A percentile compares a stretch with the other conserved stretches of the same genome.
Conservation (phyloP, 768 basidiomycete genomes). For the Favolaschia claudopus region DNA sequence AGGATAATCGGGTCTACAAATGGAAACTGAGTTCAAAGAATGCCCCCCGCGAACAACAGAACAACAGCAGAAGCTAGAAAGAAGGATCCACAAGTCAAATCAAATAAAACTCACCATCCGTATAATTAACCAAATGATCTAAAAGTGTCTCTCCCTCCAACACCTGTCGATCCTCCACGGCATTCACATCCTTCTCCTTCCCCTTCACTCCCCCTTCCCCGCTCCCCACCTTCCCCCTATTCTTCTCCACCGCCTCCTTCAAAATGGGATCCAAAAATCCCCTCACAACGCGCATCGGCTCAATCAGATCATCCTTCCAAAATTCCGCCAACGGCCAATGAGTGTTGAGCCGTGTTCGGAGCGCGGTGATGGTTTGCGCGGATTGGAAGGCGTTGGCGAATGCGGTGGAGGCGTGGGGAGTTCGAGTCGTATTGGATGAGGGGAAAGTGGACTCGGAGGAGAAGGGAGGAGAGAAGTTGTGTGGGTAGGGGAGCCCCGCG, state of each 20-base stretch:
- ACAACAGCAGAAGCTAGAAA: too few species aligned
- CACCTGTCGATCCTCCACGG: conserved; percentile 39
- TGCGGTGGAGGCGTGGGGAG: too few species aligned
- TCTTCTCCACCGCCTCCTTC: conserved; percentile 52
- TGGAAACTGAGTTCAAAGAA: too few species aligned
- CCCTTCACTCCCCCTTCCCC: background rate
- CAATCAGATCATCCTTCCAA: conserved; percentile 53
- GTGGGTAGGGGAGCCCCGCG: conserved; percentile 57
- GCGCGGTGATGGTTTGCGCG: conserved; percentile 51
- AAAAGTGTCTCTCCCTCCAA: conserved; percentile 56
- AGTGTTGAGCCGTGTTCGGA: conserved; percentile 48
- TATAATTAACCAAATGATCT: conserved; percentile 62
- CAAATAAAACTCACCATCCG: conserved; percentile 55
- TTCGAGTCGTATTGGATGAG: too few species aligned
- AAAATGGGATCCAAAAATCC: conserved; percentile 63
- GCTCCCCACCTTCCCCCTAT: too few species aligned
- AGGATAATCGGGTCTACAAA: conserved; percentile 53
- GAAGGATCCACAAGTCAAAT: too few species aligned
- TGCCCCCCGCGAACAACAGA: too few species aligned
- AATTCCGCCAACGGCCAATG: conserved; percentile 64
- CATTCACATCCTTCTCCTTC: conserved; percentile 29
- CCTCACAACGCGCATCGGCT: conserved; percentile 55
- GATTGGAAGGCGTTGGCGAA: conserved; percentile 60
- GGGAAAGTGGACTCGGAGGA: background rate
- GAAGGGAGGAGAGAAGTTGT: conserved; percentile 25